Evolutionary conservation across 2,329 filamentous ascomycete genomes (phyloP).

Genomic region (Fusarium sambucinum): DNA sequence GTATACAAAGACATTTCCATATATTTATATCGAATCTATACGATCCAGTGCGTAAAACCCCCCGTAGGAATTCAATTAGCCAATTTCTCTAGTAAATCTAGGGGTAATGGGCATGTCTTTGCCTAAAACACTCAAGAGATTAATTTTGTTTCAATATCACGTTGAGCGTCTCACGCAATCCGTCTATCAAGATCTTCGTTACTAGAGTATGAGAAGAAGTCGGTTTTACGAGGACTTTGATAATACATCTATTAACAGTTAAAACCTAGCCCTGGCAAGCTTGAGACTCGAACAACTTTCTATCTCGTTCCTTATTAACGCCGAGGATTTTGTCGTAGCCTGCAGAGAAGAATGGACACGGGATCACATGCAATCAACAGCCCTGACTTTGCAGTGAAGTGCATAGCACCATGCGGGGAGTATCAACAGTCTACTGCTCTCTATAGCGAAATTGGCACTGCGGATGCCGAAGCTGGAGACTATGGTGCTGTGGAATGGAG

Average conservation of each 20-base stretch:
- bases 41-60: not conserved
- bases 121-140: slow-evolving; percentile 1
- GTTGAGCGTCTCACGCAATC: not conserved
- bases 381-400: not conserved
- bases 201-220: accelerated
- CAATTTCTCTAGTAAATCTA: not conserved
- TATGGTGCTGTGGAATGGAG: slow-evolving; percentile 9
- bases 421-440: not conserved
- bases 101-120: not conserved
- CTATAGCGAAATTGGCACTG: not conserved
- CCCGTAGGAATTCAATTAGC: not conserved
- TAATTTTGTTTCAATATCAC: slow-evolving; percentile 1
- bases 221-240: not conserved
- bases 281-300: not conserved
- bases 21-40: no score
- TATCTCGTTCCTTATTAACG: slow-evolving; percentile 6
- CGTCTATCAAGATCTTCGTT: accelerated
- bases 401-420: accelerated
- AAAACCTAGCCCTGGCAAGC: not conserved
- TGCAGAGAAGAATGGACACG: not conserved
- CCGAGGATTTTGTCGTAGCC: not conserved
- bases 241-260: not conserved
- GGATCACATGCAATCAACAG: not conserved
- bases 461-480: slow-evolving; percentile 8
- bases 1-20: not conserved